A percentile compares a stretch with the other conserved stretches of the same genome.
Evolutionary conservation across 225 moss, liverwort and hornwort species (phyloP).

Genomic region (Thuidium tamariscinum): DNA sequence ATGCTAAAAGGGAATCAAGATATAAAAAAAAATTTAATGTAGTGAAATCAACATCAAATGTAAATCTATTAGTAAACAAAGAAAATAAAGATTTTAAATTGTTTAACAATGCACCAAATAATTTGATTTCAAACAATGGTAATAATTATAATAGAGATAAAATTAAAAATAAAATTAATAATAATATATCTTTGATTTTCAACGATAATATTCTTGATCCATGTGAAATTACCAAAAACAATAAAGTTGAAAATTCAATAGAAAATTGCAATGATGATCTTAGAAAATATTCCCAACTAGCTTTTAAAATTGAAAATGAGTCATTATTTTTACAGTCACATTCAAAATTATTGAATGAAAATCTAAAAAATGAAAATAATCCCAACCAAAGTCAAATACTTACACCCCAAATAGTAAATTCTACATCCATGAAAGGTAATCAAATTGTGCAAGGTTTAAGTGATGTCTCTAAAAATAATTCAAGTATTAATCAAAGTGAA

Average conservation of each 20-base stretch:
- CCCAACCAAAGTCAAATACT: not conserved
- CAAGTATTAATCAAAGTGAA: not conserved
- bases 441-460: not conserved
- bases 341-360: not conserved
- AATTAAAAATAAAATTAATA: not conserved
- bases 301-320: not conserved
- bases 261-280: not conserved
- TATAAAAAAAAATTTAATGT: not conserved
- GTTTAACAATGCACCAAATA: not conserved
- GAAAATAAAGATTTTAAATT: not conserved
- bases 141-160: too few species aligned
- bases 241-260: not conserved
- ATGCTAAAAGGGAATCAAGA: not conserved
- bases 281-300: not conserved
- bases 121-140: not conserved
- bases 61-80: not conserved
- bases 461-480: not conserved
- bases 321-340: not conserved
- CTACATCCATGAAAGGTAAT: not conserved
- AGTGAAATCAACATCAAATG: not conserved
- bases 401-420: not conserved
- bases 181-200: not conserved
- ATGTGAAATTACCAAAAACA: not conserved
- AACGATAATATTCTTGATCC: not conserved
- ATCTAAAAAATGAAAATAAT: not conserved